Base-by-base conservation (phyloP, 768 basidiomycete species). In the Hemileccinum rubropunctum region DNA sequence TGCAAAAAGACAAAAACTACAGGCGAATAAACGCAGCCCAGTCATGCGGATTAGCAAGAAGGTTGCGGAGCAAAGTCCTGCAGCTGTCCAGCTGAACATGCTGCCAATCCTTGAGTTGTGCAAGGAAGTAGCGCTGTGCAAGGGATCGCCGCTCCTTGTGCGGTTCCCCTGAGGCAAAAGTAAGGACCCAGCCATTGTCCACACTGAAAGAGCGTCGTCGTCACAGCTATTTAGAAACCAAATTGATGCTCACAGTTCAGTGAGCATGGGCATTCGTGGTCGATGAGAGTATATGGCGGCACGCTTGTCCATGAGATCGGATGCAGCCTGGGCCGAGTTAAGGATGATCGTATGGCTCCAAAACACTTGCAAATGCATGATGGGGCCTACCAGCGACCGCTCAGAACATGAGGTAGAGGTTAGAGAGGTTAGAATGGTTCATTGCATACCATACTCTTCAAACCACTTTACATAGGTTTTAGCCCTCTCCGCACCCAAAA, bases 261-360 rank as follows among this genome's bases (percentile, higher is more conserved):
- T 8, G 4, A 43, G 13, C 48, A 48, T 34, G 27, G 48, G 38
- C 30, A 48, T 18, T 14, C 40, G 10, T 13, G 48, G 48, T 23
- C 40, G 32, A 36, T 41, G 12, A 26, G 37, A 40, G 17, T 40
- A 39, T 18, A 40, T 18, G 14, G 47, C 47, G 11, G 35, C 39
- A 10, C 39, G 35, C 9, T 47, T 47, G 27, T 28, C 46, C 35
- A 47, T 35, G 20, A 47, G 27, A 20, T 48, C 47, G 17, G 30
- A 28, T 13, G 17, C 37, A 14, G 47, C 37, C 21, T 67, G 58
- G 23, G 59, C 47, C 8, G 70, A 71, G 50, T 70, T 74, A 14
- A 74, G 57, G 20, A 74, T 50, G 18, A 73, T 51, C 8, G 68
- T 61, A 4, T 47, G 51, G 13, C n/a, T 9, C 15, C 26, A 15